Conservation (phyloP, 768 basidiomycete species). For the Cubamyces sp. region DNA sequence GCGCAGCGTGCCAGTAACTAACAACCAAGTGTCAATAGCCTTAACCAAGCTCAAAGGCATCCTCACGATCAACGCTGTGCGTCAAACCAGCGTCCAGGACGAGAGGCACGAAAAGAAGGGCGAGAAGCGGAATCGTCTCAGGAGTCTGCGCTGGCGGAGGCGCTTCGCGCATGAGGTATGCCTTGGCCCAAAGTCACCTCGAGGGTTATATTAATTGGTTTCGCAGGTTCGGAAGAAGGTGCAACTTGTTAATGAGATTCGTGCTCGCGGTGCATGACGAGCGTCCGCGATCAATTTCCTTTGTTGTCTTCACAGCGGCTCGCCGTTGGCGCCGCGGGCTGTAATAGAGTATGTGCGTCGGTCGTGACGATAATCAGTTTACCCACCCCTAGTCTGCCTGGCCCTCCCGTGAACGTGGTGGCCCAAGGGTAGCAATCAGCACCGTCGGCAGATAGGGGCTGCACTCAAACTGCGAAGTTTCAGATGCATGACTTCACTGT, state of each 20-base stretch:
- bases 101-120: slow-evolving; percentile 85
- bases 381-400: not conserved
- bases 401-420: slow-evolving; percentile 12
- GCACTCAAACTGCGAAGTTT: slow-evolving; percentile 18
- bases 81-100: slow-evolving; percentile 27
- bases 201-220: slow-evolving; percentile 22
- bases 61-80: slow-evolving; percentile 58
- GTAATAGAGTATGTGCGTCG: slow-evolving; percentile 23
- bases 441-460: slow-evolving; percentile 16
- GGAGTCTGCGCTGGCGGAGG: slow-evolving; percentile 78
- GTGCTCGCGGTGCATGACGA: slow-evolving; percentile 68
- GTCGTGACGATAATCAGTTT: slow-evolving; percentile 19
- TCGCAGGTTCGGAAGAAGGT: slow-evolving; percentile 84
- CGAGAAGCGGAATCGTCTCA: slow-evolving; percentile 71
- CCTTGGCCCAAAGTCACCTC: slow-evolving; percentile 21
- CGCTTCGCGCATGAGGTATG: slow-evolving; percentile 80
- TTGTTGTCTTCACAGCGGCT: slow-evolving; percentile 18
- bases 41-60: slow-evolving; percentile 54
- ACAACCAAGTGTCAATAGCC: slow-evolving; percentile 49
- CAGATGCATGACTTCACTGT: slow-evolving; percentile 22
- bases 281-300: slow-evolving; percentile 6
- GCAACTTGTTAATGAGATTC: slow-evolving; percentile 77
- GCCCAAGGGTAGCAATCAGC: not conserved
- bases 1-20: slow-evolving; percentile 55
- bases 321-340: slow-evolving; percentile 8